Percentiles rank a stretch among this genome's conserved stretches.
phyloP scores from a whole-genome alignment of 768 basidiomycete genomes.

The Suillus subaureus region DNA sequence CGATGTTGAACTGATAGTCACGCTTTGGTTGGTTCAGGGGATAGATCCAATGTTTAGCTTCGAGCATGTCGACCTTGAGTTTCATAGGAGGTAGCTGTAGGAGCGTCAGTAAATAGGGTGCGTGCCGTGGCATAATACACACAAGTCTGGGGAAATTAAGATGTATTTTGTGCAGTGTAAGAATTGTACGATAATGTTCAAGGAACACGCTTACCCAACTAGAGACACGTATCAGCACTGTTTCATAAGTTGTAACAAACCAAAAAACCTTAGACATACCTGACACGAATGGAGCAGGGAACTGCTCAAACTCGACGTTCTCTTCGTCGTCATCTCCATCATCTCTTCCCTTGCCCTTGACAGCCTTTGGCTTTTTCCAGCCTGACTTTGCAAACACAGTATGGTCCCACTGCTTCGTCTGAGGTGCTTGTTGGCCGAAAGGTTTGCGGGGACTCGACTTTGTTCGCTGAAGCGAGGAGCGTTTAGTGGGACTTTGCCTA shows the following conservation, averaged over 20 bases:
- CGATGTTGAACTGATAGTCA: slow-evolving; percentile 95
- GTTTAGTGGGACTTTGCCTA: slow-evolving; percentile 29
- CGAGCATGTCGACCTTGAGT: slow-evolving; percentile 72
- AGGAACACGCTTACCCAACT: slow-evolving; percentile 54
- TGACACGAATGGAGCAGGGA: slow-evolving; percentile 76
- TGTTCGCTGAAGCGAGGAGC: slow-evolving; percentile 40
- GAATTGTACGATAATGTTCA: neutral
- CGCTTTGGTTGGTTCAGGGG: slow-evolving; percentile 87
- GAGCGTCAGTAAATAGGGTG: slow-evolving; percentile 8
- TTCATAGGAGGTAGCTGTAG: slow-evolving; percentile 76
- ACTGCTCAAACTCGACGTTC: slow-evolving; percentile 74
- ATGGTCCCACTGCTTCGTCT: slow-evolving; percentile 90
- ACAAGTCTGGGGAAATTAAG: slow-evolving; percentile 33
- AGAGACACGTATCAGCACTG: slow-evolving; percentile 11
- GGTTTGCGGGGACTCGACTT: slow-evolving; percentile 43
- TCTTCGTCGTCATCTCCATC: slow-evolving; percentile 60
- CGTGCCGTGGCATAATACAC: slow-evolving; percentile 12
- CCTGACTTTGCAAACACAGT: slow-evolving; percentile 86
- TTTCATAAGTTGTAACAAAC: neutral
- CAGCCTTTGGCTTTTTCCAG: slow-evolving; percentile 49
- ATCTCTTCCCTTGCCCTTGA: slow-evolving; percentile 52
- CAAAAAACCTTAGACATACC: slow-evolving; percentile 44
- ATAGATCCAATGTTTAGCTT: slow-evolving; percentile 86
- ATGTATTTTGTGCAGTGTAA: neutral
- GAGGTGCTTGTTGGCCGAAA: slow-evolving; percentile 59